These are phyloP conservation scores for Naganishia cerealis DNA, from an alignment of 1,284 basidiomycete genomes.

Conservation along the genomic window DNA sequence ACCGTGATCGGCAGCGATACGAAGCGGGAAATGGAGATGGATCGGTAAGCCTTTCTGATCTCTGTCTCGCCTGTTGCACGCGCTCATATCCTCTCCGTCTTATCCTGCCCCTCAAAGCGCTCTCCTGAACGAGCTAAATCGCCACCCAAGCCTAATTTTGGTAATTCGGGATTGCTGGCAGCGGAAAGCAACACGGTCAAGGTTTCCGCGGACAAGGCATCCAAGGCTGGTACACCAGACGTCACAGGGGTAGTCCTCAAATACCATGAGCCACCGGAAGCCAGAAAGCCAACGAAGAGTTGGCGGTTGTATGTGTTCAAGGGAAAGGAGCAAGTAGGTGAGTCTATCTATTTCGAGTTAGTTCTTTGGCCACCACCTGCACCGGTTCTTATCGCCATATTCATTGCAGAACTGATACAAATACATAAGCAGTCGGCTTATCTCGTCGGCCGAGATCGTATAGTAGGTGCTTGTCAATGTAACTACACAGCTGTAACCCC, in stretches of 20 bases:
- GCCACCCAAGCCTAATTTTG: conserved; percentile 73
- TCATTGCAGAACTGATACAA: conserved; percentile 72
- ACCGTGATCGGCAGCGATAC: conserved; percentile 18
- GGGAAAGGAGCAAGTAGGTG: conserved; percentile 85
- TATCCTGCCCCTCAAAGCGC: conserved; percentile 2
- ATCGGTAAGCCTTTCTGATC: conserved; percentile 1
- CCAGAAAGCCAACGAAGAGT: conserved; percentile 79
- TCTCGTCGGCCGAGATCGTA: conserved; percentile 82
- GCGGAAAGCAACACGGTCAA: conserved; percentile 89
- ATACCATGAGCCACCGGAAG: conserved; percentile 98
- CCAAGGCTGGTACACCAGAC: conserved; percentile 52
- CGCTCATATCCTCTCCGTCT: background rate
- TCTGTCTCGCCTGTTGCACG: background rate
- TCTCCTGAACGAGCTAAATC: conserved; percentile 27
- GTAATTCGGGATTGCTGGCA: conserved; percentile 82
- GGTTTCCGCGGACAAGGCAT: conserved; percentile 28
- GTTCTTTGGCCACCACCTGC: background rate
- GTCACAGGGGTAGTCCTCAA: conserved; percentile 86
- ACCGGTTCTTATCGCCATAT: background rate
- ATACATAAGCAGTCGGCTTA: conserved; percentile 92
- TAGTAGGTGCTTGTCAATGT: conserved; percentile 58
- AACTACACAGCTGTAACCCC: background rate
- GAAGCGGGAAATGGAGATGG: conserved; percentile 19
- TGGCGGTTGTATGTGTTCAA: conserved; percentile 99
- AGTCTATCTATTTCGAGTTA: conserved; percentile 46